A percentile compares a stretch with the other conserved stretches of the same genome.
Conservation (phyloP, 768 basidiomycete species). For the Dendrothele bispora region DNA sequence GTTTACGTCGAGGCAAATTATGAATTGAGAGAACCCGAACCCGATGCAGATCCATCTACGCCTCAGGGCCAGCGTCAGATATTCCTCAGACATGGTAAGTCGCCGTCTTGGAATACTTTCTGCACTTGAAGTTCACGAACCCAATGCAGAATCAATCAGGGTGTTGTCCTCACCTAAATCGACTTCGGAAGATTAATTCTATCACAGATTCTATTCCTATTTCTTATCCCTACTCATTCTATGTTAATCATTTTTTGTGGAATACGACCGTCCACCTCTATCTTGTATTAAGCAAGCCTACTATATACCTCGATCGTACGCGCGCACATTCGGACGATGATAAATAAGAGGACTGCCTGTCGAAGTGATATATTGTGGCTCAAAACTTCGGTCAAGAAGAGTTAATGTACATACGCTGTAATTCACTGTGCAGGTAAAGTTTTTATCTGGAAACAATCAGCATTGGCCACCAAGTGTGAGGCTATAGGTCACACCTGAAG, state of each 20-base stretch:
- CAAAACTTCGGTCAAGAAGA: too few relatives aligned
- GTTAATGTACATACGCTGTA: too few relatives aligned
- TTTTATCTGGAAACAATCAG: too few relatives aligned
- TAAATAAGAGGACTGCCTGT: too few relatives aligned
- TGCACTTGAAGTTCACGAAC: conserved; percentile 8
- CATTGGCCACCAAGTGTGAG: too few relatives aligned
- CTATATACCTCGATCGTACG: too few relatives aligned
- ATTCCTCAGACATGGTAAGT: conserved; percentile 75
- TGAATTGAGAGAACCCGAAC: conserved; percentile 73
- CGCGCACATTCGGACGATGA: too few relatives aligned
- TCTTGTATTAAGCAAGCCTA: not conserved
- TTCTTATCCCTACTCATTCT: not conserved
- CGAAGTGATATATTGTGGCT: too few relatives aligned
- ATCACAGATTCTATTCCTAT: too few relatives aligned
- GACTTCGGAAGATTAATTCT: too few relatives aligned
- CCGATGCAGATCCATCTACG: conserved; percentile 61
- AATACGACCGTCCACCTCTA: not conserved
- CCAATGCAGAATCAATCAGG: conserved; percentile 48
- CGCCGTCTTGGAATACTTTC: not conserved
- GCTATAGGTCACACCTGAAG: conserved; percentile 71
- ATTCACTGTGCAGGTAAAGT: too few relatives aligned
- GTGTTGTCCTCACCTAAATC: conserved; percentile 39
- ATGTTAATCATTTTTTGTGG: not conserved
- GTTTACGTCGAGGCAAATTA: conserved; percentile 83
- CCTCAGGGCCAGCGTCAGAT: conserved; percentile 79